Percentiles rank a stretch among this genome's conserved stretches.
Conservation (phyloP, 2,329 filamentous ascomycete genomes). For the Elsinoe perseae region DNA sequence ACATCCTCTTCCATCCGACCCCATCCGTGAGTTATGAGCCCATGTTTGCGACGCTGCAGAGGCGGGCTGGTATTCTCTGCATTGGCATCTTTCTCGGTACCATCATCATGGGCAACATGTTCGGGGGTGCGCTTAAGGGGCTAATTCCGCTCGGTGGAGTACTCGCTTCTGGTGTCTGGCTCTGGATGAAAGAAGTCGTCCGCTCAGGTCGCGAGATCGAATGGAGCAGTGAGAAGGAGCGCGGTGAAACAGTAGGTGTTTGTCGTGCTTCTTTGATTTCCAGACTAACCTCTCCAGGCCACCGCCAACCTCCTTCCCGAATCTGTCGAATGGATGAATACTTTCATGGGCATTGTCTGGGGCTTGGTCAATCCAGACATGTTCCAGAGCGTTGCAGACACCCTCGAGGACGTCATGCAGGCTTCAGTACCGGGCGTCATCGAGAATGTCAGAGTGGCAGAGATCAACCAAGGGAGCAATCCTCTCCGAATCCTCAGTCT, state of each 20-base stretch:
- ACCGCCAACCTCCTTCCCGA: slow-evolving; percentile 85
- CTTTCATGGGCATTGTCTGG: slow-evolving; percentile 76
- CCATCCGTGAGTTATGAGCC: slow-evolving; percentile 84
- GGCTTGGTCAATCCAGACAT: slow-evolving; percentile 90
- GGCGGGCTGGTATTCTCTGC: slow-evolving; percentile 63
- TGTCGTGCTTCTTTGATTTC: neutral
- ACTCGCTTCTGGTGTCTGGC: slow-evolving; percentile 67
- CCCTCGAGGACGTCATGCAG: slow-evolving; percentile 91
- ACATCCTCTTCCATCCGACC: slow-evolving; percentile 90
- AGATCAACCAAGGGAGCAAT: slow-evolving; percentile 90
- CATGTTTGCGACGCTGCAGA: slow-evolving; percentile 71
- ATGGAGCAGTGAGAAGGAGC: slow-evolving; percentile 78
- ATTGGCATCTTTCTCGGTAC: slow-evolving; percentile 64
- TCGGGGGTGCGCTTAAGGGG: slow-evolving; percentile 70
- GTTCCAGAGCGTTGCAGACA: slow-evolving; percentile 88
- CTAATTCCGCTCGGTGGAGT: slow-evolving; percentile 66
- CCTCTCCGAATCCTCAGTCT: slow-evolving; percentile 82
- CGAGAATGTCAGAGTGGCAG: slow-evolving; percentile 88
- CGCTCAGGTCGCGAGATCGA: slow-evolving; percentile 74
- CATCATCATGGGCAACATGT: slow-evolving; percentile 66
- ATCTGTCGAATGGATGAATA: slow-evolving; percentile 91
- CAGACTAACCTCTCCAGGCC: slow-evolving; percentile 41
- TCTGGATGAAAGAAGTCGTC: slow-evolving; percentile 86
- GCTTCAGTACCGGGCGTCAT: slow-evolving; percentile 85
- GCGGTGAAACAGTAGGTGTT: slow-evolving; percentile 61